Base-by-base conservation (phyloP, 805 yeast genomes). In the Metschnikowia orientalis region DNA sequence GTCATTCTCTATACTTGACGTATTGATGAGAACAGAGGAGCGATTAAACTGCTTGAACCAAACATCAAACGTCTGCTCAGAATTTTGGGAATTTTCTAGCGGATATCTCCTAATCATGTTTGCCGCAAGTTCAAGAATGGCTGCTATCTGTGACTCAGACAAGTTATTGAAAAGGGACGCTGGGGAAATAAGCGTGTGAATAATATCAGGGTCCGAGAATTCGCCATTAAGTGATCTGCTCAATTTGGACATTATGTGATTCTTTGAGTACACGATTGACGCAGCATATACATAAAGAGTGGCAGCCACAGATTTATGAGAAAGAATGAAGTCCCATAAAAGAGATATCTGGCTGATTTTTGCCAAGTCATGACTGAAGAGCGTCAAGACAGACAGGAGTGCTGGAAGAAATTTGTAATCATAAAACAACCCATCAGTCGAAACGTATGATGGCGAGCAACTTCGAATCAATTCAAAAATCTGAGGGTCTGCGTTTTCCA, bases 371-470 rank as follows among this genome's bases (percentile, higher is more conserved):
- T 89, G 97, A 6, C 90, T 64, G 52, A 79, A 86, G 28, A 85
- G 46, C 1, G 97, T 87, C 21, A 90, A 64, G 1, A 90, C 61
- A 1, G 90, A 73, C 12, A 95, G 82, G 10, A 92, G 57, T 0
- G 87, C 82, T 49, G 77, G 89, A 18, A 38, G 44, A 23, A 64
- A 63, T 21, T 50, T 53, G 47, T 65, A 66, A 41, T 60, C 66
- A 45, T 48, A 66, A 17, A 41, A 40, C 12, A 28, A 26, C 5
- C 63, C 63, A 38, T 47, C 51, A 1, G 59, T 40, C 26, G 43
- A 36, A 4, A 44, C 11, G 35, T 41, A 51, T 4, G 59, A 45
- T 31, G 51, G 51, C 28, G 56, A 56, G 7, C 57, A 38, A 22
- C 45, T 86, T 38, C 69, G 67, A 6, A 67, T 36, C 3, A 60